Conservation (phyloP, 495 filamentous ascomycete genomes). For the Neurospora sp. region DNA sequence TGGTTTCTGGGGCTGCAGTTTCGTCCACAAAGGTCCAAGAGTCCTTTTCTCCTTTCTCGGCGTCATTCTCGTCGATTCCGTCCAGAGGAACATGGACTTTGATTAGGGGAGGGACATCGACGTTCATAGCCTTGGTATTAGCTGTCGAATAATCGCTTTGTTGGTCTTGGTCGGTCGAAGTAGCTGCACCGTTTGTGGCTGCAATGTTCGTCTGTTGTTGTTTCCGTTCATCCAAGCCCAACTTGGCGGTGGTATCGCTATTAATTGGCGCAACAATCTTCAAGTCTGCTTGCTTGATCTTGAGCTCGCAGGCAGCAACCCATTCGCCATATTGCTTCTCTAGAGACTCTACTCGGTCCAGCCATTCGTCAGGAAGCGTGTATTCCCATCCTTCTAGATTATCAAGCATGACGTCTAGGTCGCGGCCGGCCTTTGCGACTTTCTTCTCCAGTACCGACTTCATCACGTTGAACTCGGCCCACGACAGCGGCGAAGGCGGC, state of each 20-base stretch:
- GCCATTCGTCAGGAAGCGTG: conserved; percentile 76
- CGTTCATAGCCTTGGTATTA: not conserved
- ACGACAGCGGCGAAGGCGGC: conserved; percentile 24
- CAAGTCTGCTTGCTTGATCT: conserved; percentile 26
- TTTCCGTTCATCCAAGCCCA: not conserved
- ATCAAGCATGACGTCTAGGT: conserved; percentile 77
- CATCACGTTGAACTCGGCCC: conserved; percentile 51
- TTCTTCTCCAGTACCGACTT: conserved; percentile 54
- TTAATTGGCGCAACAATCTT: conserved; percentile 3
- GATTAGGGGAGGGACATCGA: not conserved
- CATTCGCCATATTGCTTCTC: conserved; percentile 75
- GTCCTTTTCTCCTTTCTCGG: not conserved
- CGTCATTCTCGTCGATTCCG: not conserved
- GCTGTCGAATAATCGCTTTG: not conserved
- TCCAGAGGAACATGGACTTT: not conserved
- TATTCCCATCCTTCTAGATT: conserved; percentile 72
- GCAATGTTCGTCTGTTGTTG: not conserved
- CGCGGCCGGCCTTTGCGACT: conserved; percentile 57
- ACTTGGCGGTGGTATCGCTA: not conserved
- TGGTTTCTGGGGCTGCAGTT: not conserved
- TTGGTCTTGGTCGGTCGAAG: not conserved
- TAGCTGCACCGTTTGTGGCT: not conserved
- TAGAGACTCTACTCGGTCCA: conserved; percentile 69
- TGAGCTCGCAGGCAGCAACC: conserved; percentile 41
- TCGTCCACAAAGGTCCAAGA: not conserved